phyloP scores from a whole-genome alignment of 371 early-diverging fungal species.

The Parasitella parasitica region DNA sequence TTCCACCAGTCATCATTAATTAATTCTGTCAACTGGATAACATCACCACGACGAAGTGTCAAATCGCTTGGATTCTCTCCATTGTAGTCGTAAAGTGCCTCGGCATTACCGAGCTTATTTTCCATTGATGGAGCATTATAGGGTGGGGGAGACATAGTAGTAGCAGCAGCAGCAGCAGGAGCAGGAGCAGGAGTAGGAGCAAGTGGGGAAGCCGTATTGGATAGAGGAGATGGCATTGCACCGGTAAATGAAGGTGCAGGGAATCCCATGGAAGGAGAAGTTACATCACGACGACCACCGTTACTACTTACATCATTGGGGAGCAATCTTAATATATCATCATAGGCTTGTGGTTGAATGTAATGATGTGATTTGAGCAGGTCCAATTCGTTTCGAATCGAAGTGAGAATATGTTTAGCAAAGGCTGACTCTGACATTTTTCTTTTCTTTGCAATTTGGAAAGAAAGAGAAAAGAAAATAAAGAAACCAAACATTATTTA shows the following conservation, averaged over 20 bases:
- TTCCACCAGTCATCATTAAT: constrained; percentile 63
- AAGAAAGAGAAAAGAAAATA: constrained; percentile 4
- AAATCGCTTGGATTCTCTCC: constrained; percentile 47
- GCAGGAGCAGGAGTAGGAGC: neutral
- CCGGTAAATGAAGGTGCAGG: constrained; percentile 1
- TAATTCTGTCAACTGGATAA: constrained; percentile 24
- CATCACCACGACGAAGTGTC: constrained; percentile 26
- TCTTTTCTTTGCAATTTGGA: neutral
- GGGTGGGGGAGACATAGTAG: constrained; percentile 10
- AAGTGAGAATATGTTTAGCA: constrained; percentile 36
- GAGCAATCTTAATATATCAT: constrained; percentile 35
- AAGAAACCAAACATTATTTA: neutral
- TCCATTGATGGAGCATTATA: neutral
- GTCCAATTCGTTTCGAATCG: constrained; percentile 42
- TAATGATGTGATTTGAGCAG: constrained; percentile 41
- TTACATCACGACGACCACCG: neutral
- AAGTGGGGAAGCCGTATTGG: constrained; percentile 1
- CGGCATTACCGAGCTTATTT: constrained; percentile 23
- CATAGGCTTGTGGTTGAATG: constrained; percentile 33
- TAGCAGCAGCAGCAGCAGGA: constrained; percentile 1
- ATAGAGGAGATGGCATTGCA: constrained; percentile 7
- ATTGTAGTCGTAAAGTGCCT: constrained; percentile 47
- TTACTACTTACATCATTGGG: constrained; percentile 22
- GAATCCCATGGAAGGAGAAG: neutral
- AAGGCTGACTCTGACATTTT: constrained; percentile 25